Evolutionary conservation across 2,329 filamentous ascomycete genomes (phyloP), one percentile per base, ranked within the genome.

Genomic region (Fusarium sp.): DNA sequence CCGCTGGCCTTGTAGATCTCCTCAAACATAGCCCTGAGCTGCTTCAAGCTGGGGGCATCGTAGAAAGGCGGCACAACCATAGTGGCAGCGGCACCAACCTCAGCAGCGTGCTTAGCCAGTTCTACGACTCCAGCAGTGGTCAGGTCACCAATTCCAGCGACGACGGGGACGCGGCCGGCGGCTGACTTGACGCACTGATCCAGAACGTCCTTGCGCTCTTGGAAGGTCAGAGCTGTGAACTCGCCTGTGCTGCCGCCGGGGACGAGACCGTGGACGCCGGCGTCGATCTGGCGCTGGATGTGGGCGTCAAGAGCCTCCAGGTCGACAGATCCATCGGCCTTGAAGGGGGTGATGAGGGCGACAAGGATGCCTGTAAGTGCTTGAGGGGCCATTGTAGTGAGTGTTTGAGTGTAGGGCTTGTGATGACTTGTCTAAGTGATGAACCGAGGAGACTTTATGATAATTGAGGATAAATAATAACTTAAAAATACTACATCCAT

Each of bases 41-140:
- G 68, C 19, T 75, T 73, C 20, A 82, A 65, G 59, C 73, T 80
- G 30, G 80, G 75, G 0, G 82, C 76, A 44, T 85, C 83, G 64
- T 85, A 84, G 73, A 80, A 85, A 0, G 83, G 83, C 7, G 83
- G 83, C 0, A 84, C 82, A 14, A 84, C 79, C 83, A 85, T 84
- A 0, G 82, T 69, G 0, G 82, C 81, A 3, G 76, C 74, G 0
- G 82, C 82, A 6, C 73, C 73, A 9, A 22, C 68, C 17, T 83
- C 78, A 7, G 68, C 68, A 20, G 68, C 68, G 4, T 71, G 68
- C 55, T 83, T 80, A 2, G 72, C 71, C 0, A 73, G 57, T 5
- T 74, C 70, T 5, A 83, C 71, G 2, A 73, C 58, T 1, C 62
- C 67, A 1, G 62, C 66, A 1, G 82, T 83, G 0, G 80, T 80